Base-by-base conservation (phyloP, 805 yeast species). In the Lipomyces chichibuensis region DNA sequence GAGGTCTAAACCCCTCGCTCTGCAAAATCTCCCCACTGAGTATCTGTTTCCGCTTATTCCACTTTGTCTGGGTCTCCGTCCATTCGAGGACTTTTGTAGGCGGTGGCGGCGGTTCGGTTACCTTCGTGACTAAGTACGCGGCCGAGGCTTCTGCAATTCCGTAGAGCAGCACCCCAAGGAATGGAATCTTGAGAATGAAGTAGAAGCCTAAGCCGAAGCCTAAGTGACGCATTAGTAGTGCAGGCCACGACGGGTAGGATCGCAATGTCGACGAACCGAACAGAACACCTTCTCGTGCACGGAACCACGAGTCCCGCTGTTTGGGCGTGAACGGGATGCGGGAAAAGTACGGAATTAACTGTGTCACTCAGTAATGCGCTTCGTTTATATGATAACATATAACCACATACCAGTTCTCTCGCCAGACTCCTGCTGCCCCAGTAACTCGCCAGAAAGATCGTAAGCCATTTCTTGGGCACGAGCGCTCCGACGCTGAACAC, bases 101-200 rank as follows among this genome's bases (percentile, higher is more conserved):
- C 4, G 46, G 52, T 23, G 70, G 71, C 13, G 70, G 69, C 17
- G 71, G 70, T 23, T 69, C 70, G 20, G 71, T 67, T 17, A 86
- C 77, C 72, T 84, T 84, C 5, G 88, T 83, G 54, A 86, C 74
- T 51, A 87, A 75, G 70, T 84, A 84, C 1, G 87, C 89, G 25
- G 84, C 79, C 35, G 84, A 80, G 2, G 85, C 81, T 73, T 85
- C 84, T 1, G 87, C 88, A 56, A 85, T 75, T 17, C 86, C 85
- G 69, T 84, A 84, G 25, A 83, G 77, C 14, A 85, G 71, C 27
- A 84, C 78, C 0, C 87, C 83, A 3, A 83, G 71, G 70, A 80
- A 80, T 0, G 87, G 87, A 20, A 81, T 74, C 49, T 77, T 75
- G 63, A 85, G 75, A 59, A 84, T 74, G 63, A 77, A 69, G 69